Base-by-base conservation (phyloP, 495 filamentous ascomycete species). In the Hyaloscypha finlandica region DNA sequence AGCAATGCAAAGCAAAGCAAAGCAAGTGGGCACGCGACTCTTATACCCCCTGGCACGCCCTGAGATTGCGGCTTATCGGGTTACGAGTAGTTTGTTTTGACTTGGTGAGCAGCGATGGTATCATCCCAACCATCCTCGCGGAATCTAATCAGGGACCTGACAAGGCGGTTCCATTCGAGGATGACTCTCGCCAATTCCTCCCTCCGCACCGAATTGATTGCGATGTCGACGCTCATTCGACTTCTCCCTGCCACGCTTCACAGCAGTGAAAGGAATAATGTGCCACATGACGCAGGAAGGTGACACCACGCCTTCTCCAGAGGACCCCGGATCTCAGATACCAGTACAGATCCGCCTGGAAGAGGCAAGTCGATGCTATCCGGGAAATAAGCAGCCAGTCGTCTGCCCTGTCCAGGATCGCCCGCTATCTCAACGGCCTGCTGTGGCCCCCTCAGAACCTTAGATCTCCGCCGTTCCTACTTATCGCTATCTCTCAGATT, bases 81-180 rank as follows among this genome's bases (percentile, higher is more conserved):
- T 6, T 5, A n/a, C n/a, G n/a, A n/a, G n/a, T 22, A 32, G 29
- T 59, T 61, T 65, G 53, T 59, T 58, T 30, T 59, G 42, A 8
- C 11, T n/a, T 30, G 35, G 12, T 35, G 11, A 56, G 20, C 8
- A 22, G 22, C 33, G 62, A 57, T 64, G 32, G 32, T 56, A 57
- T 57, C 62, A 64, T 64, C 32, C n/a, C 30, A 64, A 64, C 20
- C 32, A 64, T 57, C 62, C 42, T 55, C 62, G 29, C 62, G 35
- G 35, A 64, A 64, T 64, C 52, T 64, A 64, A 56, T 37, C 52
- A n/a, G 6, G 14, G 56, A 8, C 6, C 37, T 16, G 63, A 65
- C 63, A 57, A 58, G 63, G 63, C n/a, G 37, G n/a, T 42, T 31
- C 4, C n/a, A 53, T 42, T 65, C 20, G 63, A 35, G 16, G 5